Base-by-base conservation (phyloP, 2,329 filamentous ascomycete genomes). In the Raffaelea deltoideospora region DNA sequence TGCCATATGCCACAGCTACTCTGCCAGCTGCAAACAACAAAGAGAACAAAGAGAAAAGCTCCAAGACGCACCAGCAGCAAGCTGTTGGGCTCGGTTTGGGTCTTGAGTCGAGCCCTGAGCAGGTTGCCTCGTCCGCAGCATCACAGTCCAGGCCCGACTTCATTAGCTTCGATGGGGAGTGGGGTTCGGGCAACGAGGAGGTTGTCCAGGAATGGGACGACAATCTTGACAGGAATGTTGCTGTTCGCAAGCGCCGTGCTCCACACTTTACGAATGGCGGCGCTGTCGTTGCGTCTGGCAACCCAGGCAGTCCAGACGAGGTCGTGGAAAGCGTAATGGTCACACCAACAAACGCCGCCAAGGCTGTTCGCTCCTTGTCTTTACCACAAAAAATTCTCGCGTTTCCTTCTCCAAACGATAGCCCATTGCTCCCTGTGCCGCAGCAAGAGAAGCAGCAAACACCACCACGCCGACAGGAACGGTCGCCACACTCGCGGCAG, bases 1-100 rank as follows among this genome's bases (percentile, higher is more conserved):
- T n/a, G 14, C 71, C 70, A 2, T 77, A 76, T 17, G 72, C 72
- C 22, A 79, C 26, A 75, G 79, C 37, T 66, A 70, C 42, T 61
- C 65, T 38, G 53, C 52, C 26, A 59, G 48, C 39, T 56, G n/a
- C 22, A 6, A 26, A 54, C 31, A 42, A 51, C 15, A 49, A 45
- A 33, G 53, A 57, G 28, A 35, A n/a, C 31, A 22, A 56, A 33
- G 47, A 33, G 10, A 7, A 26, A 14, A 26, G 18, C 5, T 4
- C 10, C 6, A 33, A 48, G 43, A 47, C 43, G 36, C 48, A 47
- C 29, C 49, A 54, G 24, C 49, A 54, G n/a, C 51, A 54, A 24
- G 50, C 56, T 37, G 47, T 61, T 10, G 63, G 61, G 15, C 45
- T 65, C 33, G 64, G 63, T 3, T 48, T 69, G 15, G 59, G 60